These are phyloP conservation scores for Phytophthora sp. DNA, from an alignment of 352 stramenopile species.

Conservation along the genomic window DNA sequence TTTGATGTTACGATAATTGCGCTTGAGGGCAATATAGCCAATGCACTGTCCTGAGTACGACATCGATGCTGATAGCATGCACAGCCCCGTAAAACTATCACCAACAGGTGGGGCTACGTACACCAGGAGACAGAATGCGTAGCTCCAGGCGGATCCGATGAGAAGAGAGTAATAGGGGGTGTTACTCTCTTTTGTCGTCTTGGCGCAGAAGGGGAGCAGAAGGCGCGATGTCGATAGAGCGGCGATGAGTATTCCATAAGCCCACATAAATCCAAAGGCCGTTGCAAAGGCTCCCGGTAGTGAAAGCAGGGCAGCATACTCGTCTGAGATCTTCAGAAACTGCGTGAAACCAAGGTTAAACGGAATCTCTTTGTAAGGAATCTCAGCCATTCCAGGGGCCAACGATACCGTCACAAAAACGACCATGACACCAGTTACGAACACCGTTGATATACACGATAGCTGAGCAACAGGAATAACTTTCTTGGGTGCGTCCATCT, in stretches of 20 bases:
- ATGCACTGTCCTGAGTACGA: slow-evolving; percentile 40
- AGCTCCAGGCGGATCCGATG: slow-evolving; percentile 25
- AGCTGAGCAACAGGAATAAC: slow-evolving; percentile 40
- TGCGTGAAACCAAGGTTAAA: slow-evolving; percentile 32
- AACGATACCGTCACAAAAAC: slow-evolving; percentile 36
- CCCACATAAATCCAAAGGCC: slow-evolving; percentile 50
- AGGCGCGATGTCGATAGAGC: slow-evolving; percentile 39
- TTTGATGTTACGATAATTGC: slow-evolving; percentile 38
- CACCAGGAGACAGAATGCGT: slow-evolving; percentile 33
- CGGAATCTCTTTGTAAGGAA: slow-evolving; percentile 17
- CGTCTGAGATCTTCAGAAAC: slow-evolving; percentile 20
- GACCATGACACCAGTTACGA: slow-evolving; percentile 35
- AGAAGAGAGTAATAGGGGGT: slow-evolving; percentile 20
- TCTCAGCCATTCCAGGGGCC: slow-evolving; percentile 12
- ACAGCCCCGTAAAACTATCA: slow-evolving; percentile 20
- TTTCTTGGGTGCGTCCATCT: slow-evolving; percentile 36
- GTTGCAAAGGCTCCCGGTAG: slow-evolving; percentile 22
- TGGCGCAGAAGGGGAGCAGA: slow-evolving; percentile 20
- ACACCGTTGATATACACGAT: slow-evolving; percentile 35
- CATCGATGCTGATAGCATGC: slow-evolving; percentile 28
- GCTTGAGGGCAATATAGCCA: slow-evolving; percentile 41
- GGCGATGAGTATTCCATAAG: slow-evolving; percentile 46
- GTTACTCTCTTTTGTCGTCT: slow-evolving; percentile 4
- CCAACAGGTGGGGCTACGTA: slow-evolving; percentile 20
- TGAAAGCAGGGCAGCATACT: slow-evolving; percentile 26